Evolutionary conservation across 2,329 filamentous ascomycete species (phyloP), one percentile per base, ranked within the genome.

Genomic region (Verticillium zaregamsianum): DNA sequence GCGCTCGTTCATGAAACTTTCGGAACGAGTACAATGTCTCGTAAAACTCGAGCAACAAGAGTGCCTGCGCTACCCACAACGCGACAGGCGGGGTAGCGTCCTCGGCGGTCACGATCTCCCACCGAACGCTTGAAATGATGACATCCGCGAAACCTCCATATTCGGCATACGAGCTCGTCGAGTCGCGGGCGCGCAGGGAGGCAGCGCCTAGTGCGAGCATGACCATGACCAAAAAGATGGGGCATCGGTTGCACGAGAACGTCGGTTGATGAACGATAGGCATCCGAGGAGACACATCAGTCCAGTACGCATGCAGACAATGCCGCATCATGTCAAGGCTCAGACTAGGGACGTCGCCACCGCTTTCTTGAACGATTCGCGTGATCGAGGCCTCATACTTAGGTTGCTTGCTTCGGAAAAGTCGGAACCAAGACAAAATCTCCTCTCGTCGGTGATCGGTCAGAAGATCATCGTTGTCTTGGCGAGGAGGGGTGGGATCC

Each of bases 1-100:
- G 92, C 0, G 92, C 91, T 66, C 93, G 83, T 73, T 97, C 93
- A 74, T 97, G 93, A 31, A 97, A 80, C 17, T 86, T 84, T 52
- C 92, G 84, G 0, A 91, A 93, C 2, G 91, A 92, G 72, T 91
- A 95, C 84, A 96, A 90, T 80, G 96, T 97, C 77, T 97, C 93
- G 69, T 94, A 96, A 5, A 93, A 86, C 72, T 97, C 93, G 2
- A 97, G 79, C 3, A 97, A 80, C 2, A 97, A 76, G 55, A 96
- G 77, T 0, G 92, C 88, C 71, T 97, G 93, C 65, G 95, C 94
- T 1, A 95, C 88, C 91, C 92, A 96, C 2, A 97, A 77, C 67
- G 91, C 91, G 0, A 92, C 92, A 0, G 93, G 92, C 0, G 93
- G 92, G 20, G 88, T 82, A 66, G 94, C 94, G 69, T 96, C 91